Evolutionary conservation across 2,329 filamentous ascomycete genomes (phyloP).

Genomic region (Fusarium fracticaudum): DNA sequence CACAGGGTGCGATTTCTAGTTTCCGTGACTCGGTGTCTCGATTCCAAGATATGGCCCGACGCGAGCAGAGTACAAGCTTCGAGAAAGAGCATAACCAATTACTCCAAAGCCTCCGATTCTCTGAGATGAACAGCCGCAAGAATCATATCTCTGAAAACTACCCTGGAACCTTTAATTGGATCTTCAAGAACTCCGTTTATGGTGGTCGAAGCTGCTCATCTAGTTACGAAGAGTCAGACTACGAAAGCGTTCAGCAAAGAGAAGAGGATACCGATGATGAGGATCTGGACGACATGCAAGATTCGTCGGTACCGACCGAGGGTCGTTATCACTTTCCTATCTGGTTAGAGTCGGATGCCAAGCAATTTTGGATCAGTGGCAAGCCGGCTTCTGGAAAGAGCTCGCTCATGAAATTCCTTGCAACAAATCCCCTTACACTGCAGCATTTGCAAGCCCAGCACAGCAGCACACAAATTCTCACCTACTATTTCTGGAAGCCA

Average conservation of each 20-base stretch:
- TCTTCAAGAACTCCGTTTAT: neutral
- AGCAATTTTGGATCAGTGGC: accelerated
- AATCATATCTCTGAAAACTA: neutral
- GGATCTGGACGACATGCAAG: neutral
- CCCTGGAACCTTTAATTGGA: neutral
- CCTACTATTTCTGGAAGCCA: neutral
- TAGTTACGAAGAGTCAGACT: neutral
- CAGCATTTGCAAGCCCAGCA: accelerated
- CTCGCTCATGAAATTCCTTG: neutral
- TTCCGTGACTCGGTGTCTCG: accelerated
- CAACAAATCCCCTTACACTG: accelerated
- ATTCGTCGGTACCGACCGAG: too few species aligned
- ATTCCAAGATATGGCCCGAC: neutral
- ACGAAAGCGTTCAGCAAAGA: neutral
- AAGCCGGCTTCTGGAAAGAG: neutral
- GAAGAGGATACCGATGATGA: neutral
- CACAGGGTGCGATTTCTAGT: accelerated
- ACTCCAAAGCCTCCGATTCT: neutral
- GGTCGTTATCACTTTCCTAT: too few species aligned
- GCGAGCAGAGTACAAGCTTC: accelerated
- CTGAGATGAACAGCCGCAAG: neutral
- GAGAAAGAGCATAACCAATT: neutral
- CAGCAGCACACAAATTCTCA: accelerated
- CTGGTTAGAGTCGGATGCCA: neutral
- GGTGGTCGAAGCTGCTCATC: neutral